phyloP scores from a whole-genome alignment of 352 stramenopile genomes.

The Phytopythium boreale region DNA sequence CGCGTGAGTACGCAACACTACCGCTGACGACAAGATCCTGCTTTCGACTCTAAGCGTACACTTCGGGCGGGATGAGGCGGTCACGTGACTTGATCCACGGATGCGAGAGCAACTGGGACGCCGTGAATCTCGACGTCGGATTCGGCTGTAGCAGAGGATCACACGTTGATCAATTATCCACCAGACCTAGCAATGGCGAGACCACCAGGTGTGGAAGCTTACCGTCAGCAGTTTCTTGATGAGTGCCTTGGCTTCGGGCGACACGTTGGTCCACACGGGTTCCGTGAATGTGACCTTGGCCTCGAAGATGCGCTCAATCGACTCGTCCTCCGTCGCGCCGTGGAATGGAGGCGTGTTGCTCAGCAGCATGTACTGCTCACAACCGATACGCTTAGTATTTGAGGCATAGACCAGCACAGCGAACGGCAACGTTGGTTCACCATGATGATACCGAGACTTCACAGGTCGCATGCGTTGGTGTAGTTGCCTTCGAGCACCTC shows the following conservation, averaged over 20 bases:
- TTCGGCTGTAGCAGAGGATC: conserved; percentile 27
- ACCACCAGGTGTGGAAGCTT: not conserved
- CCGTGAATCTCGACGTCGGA: conserved; percentile 47
- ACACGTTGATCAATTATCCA: not conserved
- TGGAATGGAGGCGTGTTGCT: conserved; percentile 76
- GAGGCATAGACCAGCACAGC: not conserved
- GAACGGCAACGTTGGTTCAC: conserved; percentile 14
- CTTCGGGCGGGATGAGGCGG: conserved; percentile 26
- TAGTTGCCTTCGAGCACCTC: conserved; percentile 74
- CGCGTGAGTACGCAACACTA: not conserved
- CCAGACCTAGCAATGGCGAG: not conserved
- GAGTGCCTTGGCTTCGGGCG: conserved; percentile 58
- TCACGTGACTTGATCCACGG: conserved; percentile 70
- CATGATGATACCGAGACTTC: conserved; percentile 84
- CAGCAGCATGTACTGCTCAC: conserved; percentile 70
- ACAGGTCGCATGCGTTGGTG: conserved; percentile 72
- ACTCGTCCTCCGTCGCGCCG: conserved; percentile 60
- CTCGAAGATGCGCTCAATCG: conserved; percentile 74
- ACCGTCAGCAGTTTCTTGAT: conserved; percentile 76
- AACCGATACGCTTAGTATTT: not conserved
- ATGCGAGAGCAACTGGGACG: conserved; percentile 59
- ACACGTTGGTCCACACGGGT: conserved; percentile 55
- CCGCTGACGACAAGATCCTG: not conserved
- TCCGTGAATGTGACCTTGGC: conserved; percentile 51
- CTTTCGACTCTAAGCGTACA: conserved; percentile 23